Conservation (phyloP, 345 rosid genomes). For the Aegle marmelos region DNA sequence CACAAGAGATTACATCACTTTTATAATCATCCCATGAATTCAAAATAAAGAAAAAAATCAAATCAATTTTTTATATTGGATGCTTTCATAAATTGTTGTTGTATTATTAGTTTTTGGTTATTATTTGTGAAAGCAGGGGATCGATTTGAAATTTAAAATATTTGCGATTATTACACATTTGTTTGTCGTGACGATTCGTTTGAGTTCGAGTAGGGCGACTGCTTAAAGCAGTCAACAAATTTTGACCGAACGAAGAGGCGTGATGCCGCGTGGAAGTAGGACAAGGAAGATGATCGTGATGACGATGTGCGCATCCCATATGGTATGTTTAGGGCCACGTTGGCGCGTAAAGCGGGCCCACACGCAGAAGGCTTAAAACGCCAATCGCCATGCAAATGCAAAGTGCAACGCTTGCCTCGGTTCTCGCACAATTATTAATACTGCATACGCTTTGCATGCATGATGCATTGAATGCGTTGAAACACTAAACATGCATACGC, state of each 20-base stretch:
- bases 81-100: background rate
- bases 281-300: background rate
- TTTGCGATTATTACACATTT: background rate
- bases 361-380: background rate
- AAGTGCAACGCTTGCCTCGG: background rate
- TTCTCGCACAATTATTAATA: background rate
- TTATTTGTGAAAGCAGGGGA: background rate
- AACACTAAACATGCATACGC: background rate
- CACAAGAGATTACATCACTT: background rate
- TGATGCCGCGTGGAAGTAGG: slow-evolving; percentile 15
- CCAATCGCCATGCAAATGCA: too few species aligned
- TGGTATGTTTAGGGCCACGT: slow-evolving; percentile 21
- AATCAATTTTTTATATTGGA: background rate
- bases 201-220: background rate
- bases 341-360: background rate
- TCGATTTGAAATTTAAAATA: background rate
- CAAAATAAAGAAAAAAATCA: too few species aligned
- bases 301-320: slow-evolving; percentile 22
- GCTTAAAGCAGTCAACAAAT: background rate
- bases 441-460: background rate
- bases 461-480: background rate
- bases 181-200: background rate
- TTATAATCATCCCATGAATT: background rate
- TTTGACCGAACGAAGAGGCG: background rate
- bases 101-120: background rate